These are phyloP conservation scores for Rhodotorula diobovata DNA, from an alignment of 768 basidiomycete species.

Conservation along the genomic window DNA sequence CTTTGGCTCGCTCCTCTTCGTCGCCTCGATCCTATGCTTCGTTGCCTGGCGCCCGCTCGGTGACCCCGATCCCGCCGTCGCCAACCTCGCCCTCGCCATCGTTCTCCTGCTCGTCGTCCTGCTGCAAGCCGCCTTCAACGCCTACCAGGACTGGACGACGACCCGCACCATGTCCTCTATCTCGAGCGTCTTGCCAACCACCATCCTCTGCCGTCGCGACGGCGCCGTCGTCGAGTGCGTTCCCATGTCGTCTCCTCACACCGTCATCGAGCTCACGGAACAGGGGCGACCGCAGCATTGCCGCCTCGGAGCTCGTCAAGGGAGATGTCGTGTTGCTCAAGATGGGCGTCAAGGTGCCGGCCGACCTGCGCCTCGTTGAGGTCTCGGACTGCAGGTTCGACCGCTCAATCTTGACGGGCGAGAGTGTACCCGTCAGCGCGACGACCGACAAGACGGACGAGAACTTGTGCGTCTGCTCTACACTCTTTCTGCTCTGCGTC, in stretches of 20 bases:
- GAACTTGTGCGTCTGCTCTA: slow-evolving; percentile 47
- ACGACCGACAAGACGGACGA: slow-evolving; percentile 53
- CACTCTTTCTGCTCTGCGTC: too few species aligned
- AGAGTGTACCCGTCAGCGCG: slow-evolving; percentile 49
- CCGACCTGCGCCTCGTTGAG: slow-evolving; percentile 52
- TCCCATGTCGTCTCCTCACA: background rate
- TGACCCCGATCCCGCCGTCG: slow-evolving; percentile 54
- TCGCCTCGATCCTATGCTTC: slow-evolving; percentile 58
- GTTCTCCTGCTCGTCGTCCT: slow-evolving; percentile 54
- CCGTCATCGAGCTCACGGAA: too few species aligned
- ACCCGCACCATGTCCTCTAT: slow-evolving; percentile 61
- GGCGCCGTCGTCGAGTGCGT: slow-evolving; percentile 20
- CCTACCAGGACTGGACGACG: slow-evolving; percentile 56
- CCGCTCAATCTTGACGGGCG: slow-evolving; percentile 63
- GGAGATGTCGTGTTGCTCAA: slow-evolving; percentile 22
- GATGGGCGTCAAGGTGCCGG: slow-evolving; percentile 45
- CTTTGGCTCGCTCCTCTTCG: slow-evolving; percentile 59
- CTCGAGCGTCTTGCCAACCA: slow-evolving; percentile 46
- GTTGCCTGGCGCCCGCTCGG: slow-evolving; percentile 62
- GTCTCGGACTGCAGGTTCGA: slow-evolving; percentile 61
- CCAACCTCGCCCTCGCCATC: slow-evolving; percentile 62
- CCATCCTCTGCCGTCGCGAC: slow-evolving; percentile 46
- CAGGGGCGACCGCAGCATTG: background rate
- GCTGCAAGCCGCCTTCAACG: slow-evolving; percentile 42
- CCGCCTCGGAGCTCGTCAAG: slow-evolving; percentile 1